Evolutionary conservation across 1,284 basidiomycete genomes (phyloP).

Genomic region (Quambalaria eucalypti): DNA sequence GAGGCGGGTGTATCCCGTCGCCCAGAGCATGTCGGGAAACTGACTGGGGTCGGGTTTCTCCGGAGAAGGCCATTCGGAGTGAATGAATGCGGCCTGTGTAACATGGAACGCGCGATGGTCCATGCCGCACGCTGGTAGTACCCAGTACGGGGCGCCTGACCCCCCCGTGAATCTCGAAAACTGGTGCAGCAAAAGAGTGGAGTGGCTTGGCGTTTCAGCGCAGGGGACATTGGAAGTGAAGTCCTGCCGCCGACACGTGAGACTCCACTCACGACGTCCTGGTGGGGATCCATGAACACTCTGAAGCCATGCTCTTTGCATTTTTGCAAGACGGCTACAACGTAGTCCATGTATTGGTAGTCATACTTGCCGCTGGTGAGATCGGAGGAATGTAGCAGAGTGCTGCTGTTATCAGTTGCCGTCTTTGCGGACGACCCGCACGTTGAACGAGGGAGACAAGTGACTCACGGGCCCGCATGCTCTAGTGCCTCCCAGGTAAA

Average conservation of each 20-base stretch:
- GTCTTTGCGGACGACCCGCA: no score
- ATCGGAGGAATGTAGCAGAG: no score
- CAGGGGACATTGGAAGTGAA: background rate
- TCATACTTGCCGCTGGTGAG: slow-evolving; percentile 87
- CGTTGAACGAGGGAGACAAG: no score
- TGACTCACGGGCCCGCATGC: slow-evolving; percentile 82
- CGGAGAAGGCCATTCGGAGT: slow-evolving; percentile 72
- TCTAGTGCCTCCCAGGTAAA: slow-evolving; percentile 92
- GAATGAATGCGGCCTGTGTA: slow-evolving; percentile 76
- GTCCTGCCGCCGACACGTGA: no score
- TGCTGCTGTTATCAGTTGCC: no score
- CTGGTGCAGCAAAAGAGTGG: slow-evolving; percentile 50
- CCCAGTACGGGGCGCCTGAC: slow-evolving; percentile 93
- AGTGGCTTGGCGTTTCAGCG: background rate
- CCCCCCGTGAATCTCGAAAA: slow-evolving; percentile 97
- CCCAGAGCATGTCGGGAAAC: slow-evolving; percentile 89
- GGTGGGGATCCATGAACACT: slow-evolving; percentile 90
- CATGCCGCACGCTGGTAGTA: slow-evolving; percentile 80
- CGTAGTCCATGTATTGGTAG: slow-evolving; percentile 83
- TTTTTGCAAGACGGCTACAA: slow-evolving; percentile 71
- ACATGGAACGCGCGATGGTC: slow-evolving; percentile 73
- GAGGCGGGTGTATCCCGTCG: slow-evolving; percentile 85
- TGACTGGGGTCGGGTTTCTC: slow-evolving; percentile 60
- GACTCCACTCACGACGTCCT: slow-evolving; percentile 81
- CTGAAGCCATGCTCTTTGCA: slow-evolving; percentile 92